Conservation (phyloP, 1,284 basidiomycete genomes). For the Marasmius sp. region DNA sequence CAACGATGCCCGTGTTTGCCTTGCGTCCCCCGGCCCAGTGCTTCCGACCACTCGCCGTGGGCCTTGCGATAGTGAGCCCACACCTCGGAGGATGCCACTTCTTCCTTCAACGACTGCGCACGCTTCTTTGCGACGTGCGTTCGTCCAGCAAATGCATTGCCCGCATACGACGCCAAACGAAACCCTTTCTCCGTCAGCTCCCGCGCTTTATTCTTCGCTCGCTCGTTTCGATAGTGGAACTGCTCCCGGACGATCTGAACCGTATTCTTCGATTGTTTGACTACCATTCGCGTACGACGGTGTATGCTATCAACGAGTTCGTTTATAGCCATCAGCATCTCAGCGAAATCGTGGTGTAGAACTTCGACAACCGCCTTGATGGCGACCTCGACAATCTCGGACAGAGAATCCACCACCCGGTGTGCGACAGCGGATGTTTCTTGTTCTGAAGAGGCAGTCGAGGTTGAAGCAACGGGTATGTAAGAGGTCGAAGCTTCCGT, state of each 20-base stretch:
- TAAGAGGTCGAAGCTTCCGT: slow-evolving; percentile 22
- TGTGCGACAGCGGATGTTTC: slow-evolving; percentile 33
- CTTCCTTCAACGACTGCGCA: slow-evolving; percentile 43
- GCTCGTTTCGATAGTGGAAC: slow-evolving; percentile 51
- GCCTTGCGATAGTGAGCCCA: slow-evolving; percentile 38
- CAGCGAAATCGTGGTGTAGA: slow-evolving; percentile 51
- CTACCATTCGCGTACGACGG: slow-evolving; percentile 40
- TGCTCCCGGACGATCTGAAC: slow-evolving; percentile 46
- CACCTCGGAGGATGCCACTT: slow-evolving; percentile 30
- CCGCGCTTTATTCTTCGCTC: slow-evolving; percentile 57
- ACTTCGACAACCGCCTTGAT: slow-evolving; percentile 40
- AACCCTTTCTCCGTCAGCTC: slow-evolving; percentile 49
- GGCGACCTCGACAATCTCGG: slow-evolving; percentile 49
- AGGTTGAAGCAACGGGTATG: slow-evolving; percentile 7
- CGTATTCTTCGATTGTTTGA: slow-evolving; percentile 48
- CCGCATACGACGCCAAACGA: slow-evolving; percentile 39
- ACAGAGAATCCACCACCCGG: slow-evolving; percentile 46
- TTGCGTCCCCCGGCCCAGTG: neutral
- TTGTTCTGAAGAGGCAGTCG: slow-evolving; percentile 22
- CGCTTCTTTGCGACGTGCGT: slow-evolving; percentile 46
- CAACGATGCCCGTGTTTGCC: neutral
- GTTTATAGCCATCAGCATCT: slow-evolving; percentile 62
- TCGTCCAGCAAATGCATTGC: slow-evolving; percentile 36
- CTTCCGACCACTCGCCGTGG: slow-evolving; percentile 35
- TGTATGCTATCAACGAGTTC: slow-evolving; percentile 53